A percentile compares a stretch with the other conserved stretches of the same genome.
Evolutionary conservation across 805 yeast genomes (phyloP).

Genomic region (Ogataea glucozyma): DNA sequence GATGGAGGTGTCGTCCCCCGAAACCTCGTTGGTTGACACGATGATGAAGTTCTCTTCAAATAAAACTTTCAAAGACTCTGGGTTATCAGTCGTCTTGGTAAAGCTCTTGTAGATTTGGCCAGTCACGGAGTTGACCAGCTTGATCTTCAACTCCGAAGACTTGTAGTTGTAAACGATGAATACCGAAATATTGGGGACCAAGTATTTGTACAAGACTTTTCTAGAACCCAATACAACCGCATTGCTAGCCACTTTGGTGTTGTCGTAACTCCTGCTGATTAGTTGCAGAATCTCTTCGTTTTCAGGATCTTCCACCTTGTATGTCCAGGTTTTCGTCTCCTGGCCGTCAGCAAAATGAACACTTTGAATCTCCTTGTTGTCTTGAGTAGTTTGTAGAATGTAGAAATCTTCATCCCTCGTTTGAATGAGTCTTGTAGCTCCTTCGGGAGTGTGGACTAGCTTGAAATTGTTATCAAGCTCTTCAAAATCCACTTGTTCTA

Average conservation of each 20-base stretch:
- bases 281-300: slow-evolving; percentile 43
- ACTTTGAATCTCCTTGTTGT: slow-evolving; percentile 19
- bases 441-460: slow-evolving; percentile 4
- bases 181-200: slow-evolving; percentile 68
- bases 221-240: slow-evolving; percentile 72
- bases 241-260: slow-evolving; percentile 51
- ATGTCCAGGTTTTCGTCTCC: slow-evolving; percentile 24
- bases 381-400: slow-evolving; percentile 8
- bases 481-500: slow-evolving; percentile 5
- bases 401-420: slow-evolving; percentile 19
- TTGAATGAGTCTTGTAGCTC: slow-evolving; percentile 15
- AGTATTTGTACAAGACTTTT: slow-evolving; percentile 77
- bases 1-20: slow-evolving; percentile 53
- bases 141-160: slow-evolving; percentile 40
- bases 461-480: slow-evolving; percentile 11
- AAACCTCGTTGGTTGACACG: slow-evolving; percentile 57
- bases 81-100: slow-evolving; percentile 32
- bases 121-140: slow-evolving; percentile 64
- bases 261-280: slow-evolving; percentile 40
- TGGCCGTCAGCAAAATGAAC: slow-evolving; percentile 4
- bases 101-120: slow-evolving; percentile 57
- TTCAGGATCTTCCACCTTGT: background rate
- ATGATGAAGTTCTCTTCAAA: slow-evolving; percentile 86
- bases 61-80: slow-evolving; percentile 46
- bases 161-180: slow-evolving; percentile 42